Percentiles rank a stretch among this genome's conserved stretches.
These are phyloP conservation scores for Sugiyamaella paludigena DNA, from an alignment of 1,139 yeast genomes.

Conservation along the genomic window DNA sequence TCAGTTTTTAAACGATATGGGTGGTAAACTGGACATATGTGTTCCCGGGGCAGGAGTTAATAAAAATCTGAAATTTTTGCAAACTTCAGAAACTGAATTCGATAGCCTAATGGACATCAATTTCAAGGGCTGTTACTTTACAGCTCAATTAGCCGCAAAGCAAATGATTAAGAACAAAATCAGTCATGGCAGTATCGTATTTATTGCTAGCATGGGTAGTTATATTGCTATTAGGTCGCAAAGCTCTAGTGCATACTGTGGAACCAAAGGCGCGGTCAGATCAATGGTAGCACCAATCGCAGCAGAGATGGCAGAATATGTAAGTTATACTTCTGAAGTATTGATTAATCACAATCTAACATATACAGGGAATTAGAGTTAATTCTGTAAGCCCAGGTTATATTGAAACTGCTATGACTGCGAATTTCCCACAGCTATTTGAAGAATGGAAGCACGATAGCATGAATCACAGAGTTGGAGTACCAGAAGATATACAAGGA, in stretches of 20 bases:
- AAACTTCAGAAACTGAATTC: neutral
- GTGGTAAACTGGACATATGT: neutral
- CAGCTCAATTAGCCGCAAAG: neutral
- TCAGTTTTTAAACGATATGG: neutral
- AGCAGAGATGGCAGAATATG: constrained; percentile 3
- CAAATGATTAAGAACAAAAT: neutral
- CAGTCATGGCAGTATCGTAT: neutral
- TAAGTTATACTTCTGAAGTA: constrained; percentile 53
- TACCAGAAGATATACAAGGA: constrained; percentile 73
- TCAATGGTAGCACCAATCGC: constrained; percentile 2
- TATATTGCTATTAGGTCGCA: neutral
- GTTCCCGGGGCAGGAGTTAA: neutral
- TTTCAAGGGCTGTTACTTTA: neutral
- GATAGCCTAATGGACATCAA: neutral
- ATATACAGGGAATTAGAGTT: constrained; percentile 72
- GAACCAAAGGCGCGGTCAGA: neutral
- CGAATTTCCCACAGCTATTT: constrained; percentile 22
- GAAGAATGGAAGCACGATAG: constrained; percentile 9
- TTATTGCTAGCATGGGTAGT: neutral
- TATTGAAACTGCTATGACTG: constrained; percentile 55
- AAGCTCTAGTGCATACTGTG: neutral
- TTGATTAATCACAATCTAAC: constrained; percentile 65
- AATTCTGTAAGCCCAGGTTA: constrained; percentile 81
- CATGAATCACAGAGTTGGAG: constrained; percentile 48
- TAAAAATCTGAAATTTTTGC: neutral